Evolutionary conservation across 2,329 filamentous ascomycete species (phyloP).

Genomic region (Aspergillus proliferans): DNA sequence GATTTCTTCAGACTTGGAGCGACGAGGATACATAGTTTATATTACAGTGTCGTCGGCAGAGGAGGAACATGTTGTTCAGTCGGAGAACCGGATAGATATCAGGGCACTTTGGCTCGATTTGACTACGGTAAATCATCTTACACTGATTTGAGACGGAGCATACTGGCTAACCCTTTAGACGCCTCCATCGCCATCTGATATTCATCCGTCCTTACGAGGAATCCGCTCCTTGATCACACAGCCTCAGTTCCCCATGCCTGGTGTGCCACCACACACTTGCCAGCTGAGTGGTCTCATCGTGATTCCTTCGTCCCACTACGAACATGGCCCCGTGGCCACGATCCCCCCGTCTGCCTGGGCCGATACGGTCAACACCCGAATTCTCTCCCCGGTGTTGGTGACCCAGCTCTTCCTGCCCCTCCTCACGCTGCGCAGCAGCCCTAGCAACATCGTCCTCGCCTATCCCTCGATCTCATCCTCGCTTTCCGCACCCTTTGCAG

Average conservation of each 20-base stretch:
- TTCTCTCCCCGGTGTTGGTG: conserved; percentile 81
- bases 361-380: conserved; percentile 84
- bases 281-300: conserved; percentile 74
- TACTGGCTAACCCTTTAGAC: conserved; percentile 37
- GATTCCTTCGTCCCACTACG: conserved; percentile 71
- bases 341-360: conserved; percentile 78
- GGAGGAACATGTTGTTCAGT: conserved; percentile 73
- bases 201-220: conserved; percentile 62
- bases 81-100: conserved; percentile 73
- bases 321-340: conserved; percentile 76
- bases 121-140: conserved; percentile 38
- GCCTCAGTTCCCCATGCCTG: conserved; percentile 69
- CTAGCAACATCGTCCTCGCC: conserved; percentile 40
- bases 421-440: conserved; percentile 55
- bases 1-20: conserved; percentile 77
- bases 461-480: conserved; percentile 43
- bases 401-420: conserved; percentile 85
- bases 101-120: conserved; percentile 76
- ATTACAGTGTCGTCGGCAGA: conserved; percentile 79
- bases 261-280: conserved; percentile 68
- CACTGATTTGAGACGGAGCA: conserved; percentile 4
- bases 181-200: conserved; percentile 52
- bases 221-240: conserved; percentile 66
- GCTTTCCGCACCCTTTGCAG: conserved; percentile 43
- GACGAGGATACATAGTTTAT: conserved; percentile 88